These are phyloP conservation scores for Neoconidiobolus thromboides DNA, from an alignment of 371 early-diverging fungal genomes.

Conservation along the genomic window DNA sequence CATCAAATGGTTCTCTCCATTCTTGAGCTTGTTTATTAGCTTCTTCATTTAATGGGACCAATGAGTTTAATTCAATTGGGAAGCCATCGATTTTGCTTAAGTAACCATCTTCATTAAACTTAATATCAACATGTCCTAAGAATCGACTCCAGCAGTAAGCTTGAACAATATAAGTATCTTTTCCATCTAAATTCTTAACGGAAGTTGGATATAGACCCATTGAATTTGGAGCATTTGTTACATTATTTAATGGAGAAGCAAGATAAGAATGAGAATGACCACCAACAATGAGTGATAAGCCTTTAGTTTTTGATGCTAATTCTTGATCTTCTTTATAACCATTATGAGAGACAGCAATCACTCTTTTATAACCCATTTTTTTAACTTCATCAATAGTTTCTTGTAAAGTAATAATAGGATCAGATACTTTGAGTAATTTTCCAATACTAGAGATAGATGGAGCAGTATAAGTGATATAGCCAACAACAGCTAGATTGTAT, in stretches of 20 bases:
- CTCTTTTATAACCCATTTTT: slow-evolving; percentile 31
- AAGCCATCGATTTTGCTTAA: slow-evolving; percentile 23
- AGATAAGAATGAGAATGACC: slow-evolving; percentile 52
- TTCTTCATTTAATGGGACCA: slow-evolving; percentile 19
- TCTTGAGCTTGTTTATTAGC: slow-evolving; percentile 16
- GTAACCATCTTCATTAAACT: slow-evolving; percentile 27
- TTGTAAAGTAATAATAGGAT: slow-evolving; percentile 32
- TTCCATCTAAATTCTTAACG: slow-evolving; percentile 28
- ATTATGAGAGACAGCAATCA: slow-evolving; percentile 44
- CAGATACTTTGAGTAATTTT: slow-evolving; percentile 16
- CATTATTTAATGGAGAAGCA: slow-evolving; percentile 12
- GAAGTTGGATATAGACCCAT: slow-evolving; percentile 38
- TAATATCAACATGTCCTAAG: slow-evolving; percentile 41
- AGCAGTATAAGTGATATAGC: slow-evolving; percentile 38
- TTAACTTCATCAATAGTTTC: slow-evolving; percentile 30
- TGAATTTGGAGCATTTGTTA: slow-evolving; percentile 3
- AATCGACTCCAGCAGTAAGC: slow-evolving; percentile 37
- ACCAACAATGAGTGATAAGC: slow-evolving; percentile 44
- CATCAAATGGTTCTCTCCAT: slow-evolving; percentile 25
- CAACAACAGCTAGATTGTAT: slow-evolving; percentile 36
- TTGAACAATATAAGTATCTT: slow-evolving; percentile 38
- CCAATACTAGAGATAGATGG: slow-evolving; percentile 32
- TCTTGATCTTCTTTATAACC: slow-evolving; percentile 39
- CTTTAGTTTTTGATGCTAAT: slow-evolving; percentile 28
- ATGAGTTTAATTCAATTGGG: slow-evolving; percentile 28